Evolutionary conservation across 257 asterid species (phyloP).

Genomic region (Solanum bulbocastanum): DNA sequence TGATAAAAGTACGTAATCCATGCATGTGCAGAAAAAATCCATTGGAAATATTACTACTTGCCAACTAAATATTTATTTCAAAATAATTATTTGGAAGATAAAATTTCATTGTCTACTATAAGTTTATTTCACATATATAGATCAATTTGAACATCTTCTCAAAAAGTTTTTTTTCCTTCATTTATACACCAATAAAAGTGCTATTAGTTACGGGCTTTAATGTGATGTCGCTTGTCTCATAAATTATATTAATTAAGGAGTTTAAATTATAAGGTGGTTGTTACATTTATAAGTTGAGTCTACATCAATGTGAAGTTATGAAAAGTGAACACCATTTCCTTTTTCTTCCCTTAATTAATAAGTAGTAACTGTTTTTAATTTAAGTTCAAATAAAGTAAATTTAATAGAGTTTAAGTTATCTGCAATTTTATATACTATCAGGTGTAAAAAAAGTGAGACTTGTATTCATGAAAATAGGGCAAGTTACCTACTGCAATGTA

Average conservation of each 20-base stretch:
- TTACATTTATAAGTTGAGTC: not conserved
- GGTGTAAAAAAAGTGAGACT: not conserved
- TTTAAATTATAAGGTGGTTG: not conserved
- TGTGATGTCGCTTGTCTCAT: not conserved
- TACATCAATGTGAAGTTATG: not conserved
- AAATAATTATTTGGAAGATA: not conserved
- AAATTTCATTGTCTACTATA: not conserved
- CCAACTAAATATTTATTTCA: not conserved
- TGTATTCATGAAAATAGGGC: not conserved
- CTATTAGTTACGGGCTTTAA: not conserved
- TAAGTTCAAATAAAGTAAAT: not conserved
- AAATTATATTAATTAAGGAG: not conserved
- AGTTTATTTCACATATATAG: not conserved
- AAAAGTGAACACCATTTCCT: not conserved
- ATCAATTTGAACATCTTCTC: not conserved
- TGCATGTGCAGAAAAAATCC: not conserved
- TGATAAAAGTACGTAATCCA: not conserved
- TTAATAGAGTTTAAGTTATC: not conserved
- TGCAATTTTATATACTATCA: not conserved
- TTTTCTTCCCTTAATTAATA: not conserved
- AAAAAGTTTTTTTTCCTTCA: not conserved
- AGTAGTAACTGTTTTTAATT: not conserved
- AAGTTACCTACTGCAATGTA: not conserved
- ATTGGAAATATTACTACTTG: not conserved
- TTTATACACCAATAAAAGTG: not conserved